Evolutionary conservation across 2,329 filamentous ascomycete species (phyloP).

Genomic region (Aspergillus unguis): DNA sequence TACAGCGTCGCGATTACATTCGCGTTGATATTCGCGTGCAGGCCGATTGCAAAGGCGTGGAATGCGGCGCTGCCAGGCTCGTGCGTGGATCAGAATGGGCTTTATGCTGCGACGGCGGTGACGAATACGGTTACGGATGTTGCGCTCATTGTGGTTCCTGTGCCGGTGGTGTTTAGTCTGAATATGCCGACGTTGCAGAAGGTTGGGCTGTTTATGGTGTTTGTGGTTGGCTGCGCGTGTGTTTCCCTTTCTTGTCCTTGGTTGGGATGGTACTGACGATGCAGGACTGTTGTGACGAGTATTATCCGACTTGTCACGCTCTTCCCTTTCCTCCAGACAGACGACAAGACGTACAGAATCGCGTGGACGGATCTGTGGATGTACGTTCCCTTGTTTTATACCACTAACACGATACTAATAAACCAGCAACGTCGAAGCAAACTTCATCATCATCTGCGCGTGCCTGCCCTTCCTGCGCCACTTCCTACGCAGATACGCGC

Average conservation of each 20-base stretch:
- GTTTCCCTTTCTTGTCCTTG: neutral
- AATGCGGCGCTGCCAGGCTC: conserved; percentile 14
- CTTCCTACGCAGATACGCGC: conserved; percentile 22
- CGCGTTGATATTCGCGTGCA: conserved; percentile 23
- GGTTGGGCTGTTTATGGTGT: conserved; percentile 17
- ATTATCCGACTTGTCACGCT: conserved; percentile 24
- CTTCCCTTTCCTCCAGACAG: conserved; percentile 18
- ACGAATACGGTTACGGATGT: conserved; percentile 25
- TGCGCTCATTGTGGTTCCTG: conserved; percentile 20
- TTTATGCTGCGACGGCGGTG: conserved; percentile 22
- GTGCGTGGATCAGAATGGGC: conserved; percentile 15
- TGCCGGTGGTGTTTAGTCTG: conserved; percentile 16
- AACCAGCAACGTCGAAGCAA: conserved; percentile 24
- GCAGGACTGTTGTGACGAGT: conserved; percentile 22
- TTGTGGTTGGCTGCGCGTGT: conserved; percentile 20
- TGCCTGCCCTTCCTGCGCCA: conserved; percentile 25
- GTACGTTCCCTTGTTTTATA: conserved; percentile 15
- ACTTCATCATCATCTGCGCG: conserved; percentile 25
- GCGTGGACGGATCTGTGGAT: conserved; percentile 9
- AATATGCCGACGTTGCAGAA: conserved; percentile 17
- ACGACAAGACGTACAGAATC: conserved; percentile 18
- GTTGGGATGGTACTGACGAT: neutral
- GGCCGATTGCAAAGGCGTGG: conserved; percentile 22
- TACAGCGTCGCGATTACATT: conserved; percentile 21
- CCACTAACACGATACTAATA: neutral